phyloP scores from a whole-genome alignment of 2,329 filamentous ascomycete species.

The Geosmithia flava region DNA sequence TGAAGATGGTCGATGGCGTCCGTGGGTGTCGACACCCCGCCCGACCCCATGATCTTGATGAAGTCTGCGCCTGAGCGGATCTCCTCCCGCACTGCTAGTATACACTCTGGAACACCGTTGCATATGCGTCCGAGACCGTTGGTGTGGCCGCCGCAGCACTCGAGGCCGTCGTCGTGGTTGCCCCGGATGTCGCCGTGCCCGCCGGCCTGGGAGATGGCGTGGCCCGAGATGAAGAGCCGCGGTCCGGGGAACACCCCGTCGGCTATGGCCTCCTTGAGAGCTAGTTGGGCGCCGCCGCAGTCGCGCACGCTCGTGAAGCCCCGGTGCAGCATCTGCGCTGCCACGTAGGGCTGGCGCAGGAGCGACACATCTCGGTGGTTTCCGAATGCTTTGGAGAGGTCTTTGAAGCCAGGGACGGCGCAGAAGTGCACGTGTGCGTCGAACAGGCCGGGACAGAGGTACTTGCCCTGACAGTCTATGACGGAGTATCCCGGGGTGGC shows the following conservation, averaged over 20 bases:
- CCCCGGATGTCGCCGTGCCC: constrained; percentile 38
- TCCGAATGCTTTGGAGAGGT: constrained; percentile 6
- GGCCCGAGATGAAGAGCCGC: constrained; percentile 39
- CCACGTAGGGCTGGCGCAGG: constrained; percentile 25
- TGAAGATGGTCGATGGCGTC: constrained; percentile 41
- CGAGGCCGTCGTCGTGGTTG: constrained; percentile 14
- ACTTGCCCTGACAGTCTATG: constrained; percentile 13
- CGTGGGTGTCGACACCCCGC: constrained; percentile 43
- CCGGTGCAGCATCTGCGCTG: constrained; percentile 32
- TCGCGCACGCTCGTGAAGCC: constrained; percentile 49
- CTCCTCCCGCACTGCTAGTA: constrained; percentile 38
- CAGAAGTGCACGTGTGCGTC: constrained; percentile 19
- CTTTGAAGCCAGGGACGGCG: constrained; percentile 12
- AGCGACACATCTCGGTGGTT: constrained; percentile 21
- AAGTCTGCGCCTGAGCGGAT: constrained; percentile 44
- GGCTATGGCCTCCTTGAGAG: constrained; percentile 41
- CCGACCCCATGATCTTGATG: constrained; percentile 48
- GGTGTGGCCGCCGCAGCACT: constrained; percentile 27
- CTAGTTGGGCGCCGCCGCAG: constrained; percentile 40
- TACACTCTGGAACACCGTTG: constrained; percentile 42
- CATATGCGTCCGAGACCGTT: constrained; percentile 27
- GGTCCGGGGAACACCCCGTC: constrained; percentile 44
- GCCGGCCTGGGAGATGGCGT: constrained; percentile 41
- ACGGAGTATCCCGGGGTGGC: neutral
- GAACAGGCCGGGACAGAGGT: constrained; percentile 18